Conservation (phyloP, 257 asterid species). For the Capsicum baccatum region DNA sequence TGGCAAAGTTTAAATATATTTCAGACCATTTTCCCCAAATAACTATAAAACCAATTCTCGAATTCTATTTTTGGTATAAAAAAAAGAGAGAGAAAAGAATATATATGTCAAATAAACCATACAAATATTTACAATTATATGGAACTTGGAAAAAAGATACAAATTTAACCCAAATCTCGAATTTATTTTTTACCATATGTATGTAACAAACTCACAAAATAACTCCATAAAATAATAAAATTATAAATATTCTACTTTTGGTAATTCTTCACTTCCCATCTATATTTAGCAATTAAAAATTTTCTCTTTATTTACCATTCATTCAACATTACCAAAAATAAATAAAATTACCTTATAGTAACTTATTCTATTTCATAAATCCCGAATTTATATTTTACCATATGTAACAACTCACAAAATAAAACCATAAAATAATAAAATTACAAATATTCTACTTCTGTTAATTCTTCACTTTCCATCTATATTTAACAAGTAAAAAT, state of each 20-base stretch:
- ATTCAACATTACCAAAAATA: neutral
- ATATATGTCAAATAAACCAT: no score
- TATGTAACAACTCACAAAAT: neutral
- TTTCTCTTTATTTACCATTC: neutral
- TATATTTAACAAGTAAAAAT: neutral
- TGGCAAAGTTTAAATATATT: no score
- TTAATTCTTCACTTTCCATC: neutral
- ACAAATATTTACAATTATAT: no score
- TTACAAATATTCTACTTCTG: neutral
- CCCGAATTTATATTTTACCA: no score
- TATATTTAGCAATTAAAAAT: neutral
- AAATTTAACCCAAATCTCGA: no score
- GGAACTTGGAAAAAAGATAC: no score
- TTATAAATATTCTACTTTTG: neutral
- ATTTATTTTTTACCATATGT: no score
- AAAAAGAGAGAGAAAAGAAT: no score
- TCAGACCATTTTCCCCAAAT: no score
- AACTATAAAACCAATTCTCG: no score
- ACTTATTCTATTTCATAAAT: neutral
- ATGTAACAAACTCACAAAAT: neutral
- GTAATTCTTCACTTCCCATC: neutral
- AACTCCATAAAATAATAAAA: neutral
- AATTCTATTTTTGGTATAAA: no score
- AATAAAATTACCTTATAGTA: neutral
- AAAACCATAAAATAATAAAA: neutral